Percentiles rank a stretch among this genome's conserved stretches.
Evolutionary conservation across 805 yeast genomes (phyloP).

Genomic region (Pichia membranifaciens): DNA sequence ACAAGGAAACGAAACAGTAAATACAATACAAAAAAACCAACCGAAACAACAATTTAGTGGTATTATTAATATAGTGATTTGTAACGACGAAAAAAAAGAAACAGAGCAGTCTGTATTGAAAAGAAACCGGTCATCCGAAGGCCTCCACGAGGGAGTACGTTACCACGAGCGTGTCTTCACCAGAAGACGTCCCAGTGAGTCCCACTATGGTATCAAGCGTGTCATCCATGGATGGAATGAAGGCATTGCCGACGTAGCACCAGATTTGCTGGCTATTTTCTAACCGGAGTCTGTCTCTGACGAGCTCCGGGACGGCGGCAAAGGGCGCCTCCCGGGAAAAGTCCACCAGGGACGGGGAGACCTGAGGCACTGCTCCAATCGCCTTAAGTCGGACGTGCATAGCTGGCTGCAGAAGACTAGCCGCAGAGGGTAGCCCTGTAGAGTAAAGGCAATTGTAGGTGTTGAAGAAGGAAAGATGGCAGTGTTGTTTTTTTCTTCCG

Average conservation of each 20-base stretch:
- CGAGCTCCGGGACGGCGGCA: constrained; percentile 35
- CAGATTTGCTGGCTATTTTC: constrained; percentile 43
- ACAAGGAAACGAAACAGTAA: neutral
- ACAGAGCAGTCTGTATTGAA: no score
- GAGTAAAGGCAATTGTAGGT: no score
- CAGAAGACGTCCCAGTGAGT: constrained; percentile 27
- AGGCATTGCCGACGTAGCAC: constrained; percentile 42
- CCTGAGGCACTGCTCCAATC: constrained; percentile 51
- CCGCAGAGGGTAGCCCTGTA: no score
- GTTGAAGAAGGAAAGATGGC: no score
- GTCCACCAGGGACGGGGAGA: constrained; percentile 34
- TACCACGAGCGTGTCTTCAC: constrained; percentile 34
- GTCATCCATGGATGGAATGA: constrained; percentile 42
- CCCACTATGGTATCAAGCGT: constrained; percentile 26
- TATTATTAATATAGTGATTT: no score
- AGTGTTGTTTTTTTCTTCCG: no score
- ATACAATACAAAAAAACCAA: no score
- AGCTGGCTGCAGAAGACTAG: no score
- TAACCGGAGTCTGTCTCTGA: constrained; percentile 40
- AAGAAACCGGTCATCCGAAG: constrained; percentile 31
- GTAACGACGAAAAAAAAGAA: no score
- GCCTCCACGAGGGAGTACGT: constrained; percentile 44
- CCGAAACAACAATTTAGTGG: no score
- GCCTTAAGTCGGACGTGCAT: constrained; percentile 52
- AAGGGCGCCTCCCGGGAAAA: constrained; percentile 15